A percentile compares a stretch with the other conserved stretches of the same genome.
Evolutionary conservation across 2,329 filamentous ascomycete species (phyloP).

Genomic region (Aspergillus sp.): DNA sequence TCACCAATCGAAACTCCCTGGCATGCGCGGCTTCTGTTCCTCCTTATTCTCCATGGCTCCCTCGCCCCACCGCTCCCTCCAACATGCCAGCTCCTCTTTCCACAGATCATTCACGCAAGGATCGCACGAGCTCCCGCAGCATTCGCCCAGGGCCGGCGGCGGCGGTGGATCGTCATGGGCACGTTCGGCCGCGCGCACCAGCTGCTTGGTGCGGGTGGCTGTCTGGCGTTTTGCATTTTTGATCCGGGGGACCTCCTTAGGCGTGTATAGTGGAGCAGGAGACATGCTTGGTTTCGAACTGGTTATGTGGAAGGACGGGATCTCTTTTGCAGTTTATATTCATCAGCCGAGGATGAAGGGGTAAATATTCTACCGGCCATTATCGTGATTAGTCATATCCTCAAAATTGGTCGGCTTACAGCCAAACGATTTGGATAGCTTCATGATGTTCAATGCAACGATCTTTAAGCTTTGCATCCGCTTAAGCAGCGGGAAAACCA

Average conservation of each 20-base stretch:
- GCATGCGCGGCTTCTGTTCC: conserved; percentile 17
- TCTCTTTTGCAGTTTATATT: background rate
- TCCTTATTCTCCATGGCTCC: conserved; percentile 12
- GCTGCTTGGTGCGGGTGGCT: conserved; percentile 33
- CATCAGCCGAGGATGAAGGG: background rate
- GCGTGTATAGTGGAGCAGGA: conserved; percentile 24
- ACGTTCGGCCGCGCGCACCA: conserved; percentile 31
- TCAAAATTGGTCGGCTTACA: background rate
- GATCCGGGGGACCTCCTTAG: conserved; percentile 26
- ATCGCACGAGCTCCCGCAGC: conserved; percentile 39
- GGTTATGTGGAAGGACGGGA: background rate
- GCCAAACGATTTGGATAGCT: too few relatives aligned
- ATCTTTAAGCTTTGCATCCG: too few relatives aligned
- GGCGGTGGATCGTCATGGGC: conserved; percentile 33
- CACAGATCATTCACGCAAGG: conserved; percentile 38
- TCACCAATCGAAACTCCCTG: conserved; percentile 24
- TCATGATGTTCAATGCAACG: too few relatives aligned
- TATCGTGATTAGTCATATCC: background rate
- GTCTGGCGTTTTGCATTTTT: conserved; percentile 32
- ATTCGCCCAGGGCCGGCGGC: conserved; percentile 31
- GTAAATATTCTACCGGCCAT: background rate
- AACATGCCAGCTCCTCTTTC: conserved; percentile 33
- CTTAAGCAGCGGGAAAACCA: too few relatives aligned
- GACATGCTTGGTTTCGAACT: conserved; percentile 4
- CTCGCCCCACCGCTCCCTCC: conserved; percentile 36